Conservation (phyloP, 108 stramenopile species). For the Skeletonema costatum region DNA sequence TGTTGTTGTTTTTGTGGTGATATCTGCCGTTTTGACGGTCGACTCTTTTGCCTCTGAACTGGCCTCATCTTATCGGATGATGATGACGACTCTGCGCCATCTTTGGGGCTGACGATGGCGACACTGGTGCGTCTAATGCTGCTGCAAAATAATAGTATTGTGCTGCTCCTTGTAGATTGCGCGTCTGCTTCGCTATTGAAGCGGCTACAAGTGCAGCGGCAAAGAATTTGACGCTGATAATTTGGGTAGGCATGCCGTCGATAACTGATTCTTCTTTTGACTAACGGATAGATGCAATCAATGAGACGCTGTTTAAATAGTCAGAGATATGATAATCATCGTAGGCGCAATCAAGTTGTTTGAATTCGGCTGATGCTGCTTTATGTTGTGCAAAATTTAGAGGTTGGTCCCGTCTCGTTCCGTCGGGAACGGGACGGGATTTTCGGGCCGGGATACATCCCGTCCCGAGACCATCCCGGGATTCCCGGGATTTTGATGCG, state of each 20-base stretch:
- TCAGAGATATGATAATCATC: too few species aligned
- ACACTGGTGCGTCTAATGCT: background rate
- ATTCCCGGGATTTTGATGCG: too few species aligned
- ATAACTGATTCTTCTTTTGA: background rate
- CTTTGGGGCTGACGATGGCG: background rate
- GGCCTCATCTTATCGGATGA: background rate
- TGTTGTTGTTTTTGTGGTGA: background rate
- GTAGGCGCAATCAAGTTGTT: too few species aligned
- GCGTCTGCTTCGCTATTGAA: background rate
- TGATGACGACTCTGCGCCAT: background rate
- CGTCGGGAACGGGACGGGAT: too few species aligned
- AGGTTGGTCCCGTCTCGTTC: too few species aligned
- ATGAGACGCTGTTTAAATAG: background rate
- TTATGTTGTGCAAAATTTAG: too few species aligned
- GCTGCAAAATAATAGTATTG: background rate
- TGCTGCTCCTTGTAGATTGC: background rate
- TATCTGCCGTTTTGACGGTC: background rate
- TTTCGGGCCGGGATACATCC: too few species aligned
- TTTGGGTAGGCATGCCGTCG: background rate
- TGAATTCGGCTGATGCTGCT: too few species aligned
- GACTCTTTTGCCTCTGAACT: background rate
- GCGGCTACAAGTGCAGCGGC: background rate
- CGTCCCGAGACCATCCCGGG: too few species aligned
- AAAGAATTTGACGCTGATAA: background rate
- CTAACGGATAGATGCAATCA: background rate